Evolutionary conservation across 495 filamentous ascomycete genomes (phyloP).

Genomic region (Tuber indicum): DNA sequence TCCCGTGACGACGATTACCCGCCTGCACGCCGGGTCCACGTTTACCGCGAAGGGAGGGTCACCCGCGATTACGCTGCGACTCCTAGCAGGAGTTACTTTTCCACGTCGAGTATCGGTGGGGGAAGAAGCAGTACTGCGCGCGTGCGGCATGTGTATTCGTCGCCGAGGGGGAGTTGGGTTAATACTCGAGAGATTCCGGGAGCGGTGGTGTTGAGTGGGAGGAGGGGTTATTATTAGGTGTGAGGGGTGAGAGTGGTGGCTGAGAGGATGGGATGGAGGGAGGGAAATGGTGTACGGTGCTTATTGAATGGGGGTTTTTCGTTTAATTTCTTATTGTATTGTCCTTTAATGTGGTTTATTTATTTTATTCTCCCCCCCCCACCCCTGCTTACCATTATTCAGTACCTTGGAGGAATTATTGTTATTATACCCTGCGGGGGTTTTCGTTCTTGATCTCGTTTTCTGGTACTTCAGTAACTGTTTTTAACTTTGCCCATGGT

Average conservation of each 20-base stretch:
- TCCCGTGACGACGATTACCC: constrained; percentile 13
- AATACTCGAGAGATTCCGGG: not conserved
- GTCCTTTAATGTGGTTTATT: not conserved
- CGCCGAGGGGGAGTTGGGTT: not conserved
- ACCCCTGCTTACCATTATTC: not conserved
- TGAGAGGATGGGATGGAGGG: not conserved
- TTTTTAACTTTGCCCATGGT: not conserved
- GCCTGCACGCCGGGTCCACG: constrained; percentile 14
- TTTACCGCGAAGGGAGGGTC: constrained; percentile 22
- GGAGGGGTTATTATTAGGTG: not conserved
- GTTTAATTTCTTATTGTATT: not conserved
- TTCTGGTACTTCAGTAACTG: not conserved
- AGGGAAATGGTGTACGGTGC: not conserved
- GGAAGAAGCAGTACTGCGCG: not conserved
- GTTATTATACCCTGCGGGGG: not conserved
- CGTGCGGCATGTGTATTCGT: constrained; percentile 18
- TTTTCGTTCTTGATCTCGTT: not conserved
- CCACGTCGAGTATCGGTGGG: constrained; percentile 10
- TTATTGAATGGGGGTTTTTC: not conserved
- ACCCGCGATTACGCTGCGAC: constrained; percentile 6
- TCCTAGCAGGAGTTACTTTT: constrained; percentile 9
- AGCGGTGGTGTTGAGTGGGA: not conserved
- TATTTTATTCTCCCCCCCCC: not conserved
- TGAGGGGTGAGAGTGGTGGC: not conserved
- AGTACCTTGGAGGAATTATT: not conserved